These are phyloP conservation scores for Trichoderma endophyticum DNA, from an alignment of 2,329 filamentous ascomycete species.

Conservation along the genomic window DNA sequence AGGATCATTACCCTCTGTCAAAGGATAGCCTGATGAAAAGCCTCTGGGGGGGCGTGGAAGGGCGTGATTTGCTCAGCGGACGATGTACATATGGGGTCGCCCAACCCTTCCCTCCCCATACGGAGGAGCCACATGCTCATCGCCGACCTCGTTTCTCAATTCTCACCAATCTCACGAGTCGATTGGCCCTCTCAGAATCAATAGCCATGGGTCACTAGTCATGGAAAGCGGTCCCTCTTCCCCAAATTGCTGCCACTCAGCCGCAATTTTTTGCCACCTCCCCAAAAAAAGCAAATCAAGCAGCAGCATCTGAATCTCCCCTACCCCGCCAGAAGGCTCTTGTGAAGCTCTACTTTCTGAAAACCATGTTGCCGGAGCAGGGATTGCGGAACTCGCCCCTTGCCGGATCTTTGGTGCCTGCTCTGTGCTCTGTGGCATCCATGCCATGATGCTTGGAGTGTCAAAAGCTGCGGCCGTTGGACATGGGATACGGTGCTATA, in stretches of 20 bases:
- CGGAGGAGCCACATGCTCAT: background rate
- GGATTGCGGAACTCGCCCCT: constrained; percentile 1
- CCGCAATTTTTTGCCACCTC: background rate
- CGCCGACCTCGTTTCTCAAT: background rate
- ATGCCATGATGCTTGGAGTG: background rate
- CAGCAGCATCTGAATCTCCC: background rate
- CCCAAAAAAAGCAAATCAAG: background rate
- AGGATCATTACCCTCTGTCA: background rate
- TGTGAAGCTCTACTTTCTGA: background rate
- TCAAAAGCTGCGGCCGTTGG: background rate
- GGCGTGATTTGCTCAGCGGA: background rate
- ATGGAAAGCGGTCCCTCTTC: background rate
- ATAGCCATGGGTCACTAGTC: background rate
- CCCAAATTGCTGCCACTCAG: background rate
- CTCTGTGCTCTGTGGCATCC: background rate
- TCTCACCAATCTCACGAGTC: background rate
- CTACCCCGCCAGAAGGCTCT: background rate
- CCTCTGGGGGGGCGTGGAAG: background rate
- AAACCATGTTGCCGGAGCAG: background rate
- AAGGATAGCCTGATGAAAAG: background rate
- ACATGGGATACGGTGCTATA: background rate
- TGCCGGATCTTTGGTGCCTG: background rate
- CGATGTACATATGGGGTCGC: background rate
- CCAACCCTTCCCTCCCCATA: background rate
- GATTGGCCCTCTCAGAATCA: background rate